Base-by-base conservation (phyloP, 495 filamentous ascomycete species). In the Penicillium waksmanii region DNA sequence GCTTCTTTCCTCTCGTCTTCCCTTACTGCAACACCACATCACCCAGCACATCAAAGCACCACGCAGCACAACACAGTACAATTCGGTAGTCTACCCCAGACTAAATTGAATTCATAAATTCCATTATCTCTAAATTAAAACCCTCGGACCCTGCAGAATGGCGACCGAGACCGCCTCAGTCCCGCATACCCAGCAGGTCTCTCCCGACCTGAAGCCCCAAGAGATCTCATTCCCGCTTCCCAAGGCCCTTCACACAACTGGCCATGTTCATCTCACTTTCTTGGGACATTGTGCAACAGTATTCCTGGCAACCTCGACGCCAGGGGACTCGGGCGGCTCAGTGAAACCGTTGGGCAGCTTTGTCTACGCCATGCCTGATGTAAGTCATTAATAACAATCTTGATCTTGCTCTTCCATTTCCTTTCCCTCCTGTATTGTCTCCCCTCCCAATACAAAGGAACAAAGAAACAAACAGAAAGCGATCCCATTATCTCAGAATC, bases 331-430 rank as follows among this genome's bases (percentile, higher is more conserved):
- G 12, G 65, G 67, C 3, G 74, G 73, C 13, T 68, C 69, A 2
- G 43, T 71, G 19, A 78, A 77, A 59, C 71, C 76, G 17, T 73
- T 81, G 73, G 78, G 78, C 9, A 94, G 90, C 57, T 95, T 98
- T 69, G 89, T 98, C 46, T 97, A 96, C 71, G 89, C 95, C 19
- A 84, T 97, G 71, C 94, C 93, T 25, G 89, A 96, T 75, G 93
- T 96, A 76, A 66, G 84, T 76, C 34, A n/a, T 31, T 11, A 23
- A 23, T 31, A 31, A 31, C 8, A 9, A 31, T 31, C 27, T 1
- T 31, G 27, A 31, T 31, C 5, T 1, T 31, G 27, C 7, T 31
- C 5, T 31, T 31, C 27, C 19, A 18, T 46, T 12, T 5, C 12
- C 42, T 44, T n/a, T n/a, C 23, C 23, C 23, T 2, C 23, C 23